These are phyloP conservation scores for Hymenotorrendiella dingleyae DNA, from an alignment of 2,329 filamentous ascomycete species.

Conservation along the genomic window DNA sequence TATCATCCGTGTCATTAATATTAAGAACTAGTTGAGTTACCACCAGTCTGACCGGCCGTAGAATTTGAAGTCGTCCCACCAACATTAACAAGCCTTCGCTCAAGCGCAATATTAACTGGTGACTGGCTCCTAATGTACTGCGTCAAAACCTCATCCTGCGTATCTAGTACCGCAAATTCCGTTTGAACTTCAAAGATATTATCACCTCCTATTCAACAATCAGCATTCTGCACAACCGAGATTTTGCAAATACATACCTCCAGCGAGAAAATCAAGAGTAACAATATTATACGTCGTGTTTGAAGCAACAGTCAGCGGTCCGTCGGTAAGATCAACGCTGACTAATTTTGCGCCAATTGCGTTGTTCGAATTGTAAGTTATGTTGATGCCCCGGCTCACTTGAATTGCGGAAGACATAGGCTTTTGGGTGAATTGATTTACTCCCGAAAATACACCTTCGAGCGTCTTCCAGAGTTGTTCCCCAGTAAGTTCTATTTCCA, in stretches of 20 bases:
- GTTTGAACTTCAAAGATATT: conserved; percentile 45
- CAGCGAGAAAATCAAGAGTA: conserved; percentile 57
- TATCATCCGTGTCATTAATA: too few relatives aligned
- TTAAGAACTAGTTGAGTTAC: too few relatives aligned
- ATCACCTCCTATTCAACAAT: conserved; percentile 45
- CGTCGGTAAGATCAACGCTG: conserved; percentile 43
- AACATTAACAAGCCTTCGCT: conserved; percentile 9
- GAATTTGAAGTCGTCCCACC: too few relatives aligned
- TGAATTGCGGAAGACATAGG: conserved; percentile 55
- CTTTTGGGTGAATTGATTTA: conserved; percentile 49
- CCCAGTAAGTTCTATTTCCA: conserved; percentile 49
- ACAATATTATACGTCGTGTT: conserved; percentile 48
- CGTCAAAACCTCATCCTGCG: conserved; percentile 48
- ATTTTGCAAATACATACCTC: too few relatives aligned
- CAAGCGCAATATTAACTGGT: conserved; percentile 12
- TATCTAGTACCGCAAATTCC: conserved; percentile 43
- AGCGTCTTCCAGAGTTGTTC: conserved; percentile 50
- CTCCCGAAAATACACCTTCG: conserved; percentile 50
- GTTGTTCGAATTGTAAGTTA: conserved; percentile 51
- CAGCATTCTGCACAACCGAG: too few relatives aligned
- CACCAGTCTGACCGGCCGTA: too few relatives aligned
- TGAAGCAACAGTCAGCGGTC: conserved; percentile 40
- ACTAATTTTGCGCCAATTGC: conserved; percentile 46
- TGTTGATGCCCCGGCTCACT: conserved; percentile 48
- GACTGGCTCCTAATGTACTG: conserved; percentile 38